Conservation (phyloP, 1,284 basidiomycete species). For the Rhodotorula sp. region DNA sequence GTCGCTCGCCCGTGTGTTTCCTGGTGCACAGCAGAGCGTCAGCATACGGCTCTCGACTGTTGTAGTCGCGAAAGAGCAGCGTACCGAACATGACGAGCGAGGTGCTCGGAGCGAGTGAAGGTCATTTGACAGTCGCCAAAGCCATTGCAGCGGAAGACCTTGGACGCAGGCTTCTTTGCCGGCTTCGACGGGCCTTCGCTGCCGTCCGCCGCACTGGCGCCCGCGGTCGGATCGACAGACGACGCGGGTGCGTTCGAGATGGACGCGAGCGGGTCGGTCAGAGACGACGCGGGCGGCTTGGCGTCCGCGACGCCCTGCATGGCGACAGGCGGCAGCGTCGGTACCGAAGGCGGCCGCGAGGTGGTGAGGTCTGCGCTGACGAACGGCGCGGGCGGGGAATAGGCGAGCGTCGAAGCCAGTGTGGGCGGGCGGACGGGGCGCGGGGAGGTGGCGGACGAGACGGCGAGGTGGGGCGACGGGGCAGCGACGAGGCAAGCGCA, state of each 20-base stretch:
- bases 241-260: too few species aligned
- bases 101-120: constrained; percentile 89
- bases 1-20: constrained; percentile 95
- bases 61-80: too few species aligned
- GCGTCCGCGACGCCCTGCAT: too few species aligned
- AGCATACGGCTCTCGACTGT: not conserved
- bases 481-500: not conserved
- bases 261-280: too few species aligned
- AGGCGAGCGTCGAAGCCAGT: not conserved
- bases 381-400: not conserved
- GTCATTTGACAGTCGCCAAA: constrained; percentile 96
- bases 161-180: constrained; percentile 57
- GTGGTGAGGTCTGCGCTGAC: not conserved
- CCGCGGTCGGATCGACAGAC: too few species aligned
- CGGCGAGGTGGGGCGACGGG: not conserved
- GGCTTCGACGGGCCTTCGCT: too few species aligned
- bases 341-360: not conserved
- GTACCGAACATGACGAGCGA: constrained; percentile 87
- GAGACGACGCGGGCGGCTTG: too few species aligned
- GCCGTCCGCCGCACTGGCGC: too few species aligned
- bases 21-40: constrained; percentile 56
- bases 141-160: constrained; percentile 91
- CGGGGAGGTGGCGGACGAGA: not conserved
- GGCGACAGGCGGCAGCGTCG: too few species aligned
- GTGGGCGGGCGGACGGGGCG: not conserved